Evolutionary conservation across 352 stramenopile genomes (phyloP), one percentile per base, ranked within the genome.

Genomic region (Globisporangium mamillatum): DNA sequence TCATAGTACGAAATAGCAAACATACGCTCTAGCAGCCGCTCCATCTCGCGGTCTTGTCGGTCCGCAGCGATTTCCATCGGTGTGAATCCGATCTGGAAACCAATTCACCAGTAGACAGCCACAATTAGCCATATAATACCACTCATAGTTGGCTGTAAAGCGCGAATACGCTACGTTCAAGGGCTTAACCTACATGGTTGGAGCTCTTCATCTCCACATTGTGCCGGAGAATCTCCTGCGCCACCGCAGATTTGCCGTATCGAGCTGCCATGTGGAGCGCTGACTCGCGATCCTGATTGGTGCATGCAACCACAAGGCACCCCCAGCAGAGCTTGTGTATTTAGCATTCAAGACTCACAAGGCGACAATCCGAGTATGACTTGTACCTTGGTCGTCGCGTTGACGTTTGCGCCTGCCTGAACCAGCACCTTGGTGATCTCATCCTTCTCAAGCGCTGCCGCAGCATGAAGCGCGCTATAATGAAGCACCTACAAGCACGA

Each of bases 401-500:
- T 74, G 20, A 84, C 69, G 48, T 80, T 62, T 9, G 81, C 79
- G 1, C 81, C 81, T 7, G 81, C 81, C 32, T 85, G 74, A 1
- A 89, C 62, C 12, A 89, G 73, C 53, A 75, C 72, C 56, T 78
- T 75, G 3, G 80, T 72, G 24, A 89, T 64, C 1, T 70, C 54
- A 53, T 78, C 70, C 1, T 68, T 73, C 12, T 68, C 66, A 3
- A 86, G 71, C 44, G 74, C 73, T 10, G 76, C 68, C 0, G 81
- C 81, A 2, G 81, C 81, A 54, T 88, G 81, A 1, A 89, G 67
- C 3, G 81, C 81, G 12, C 75, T 86, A 48, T 88, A 84, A 46
- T 79, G 67, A 5, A 89, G 66, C 10, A 85, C 62, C 77, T 84
- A 27, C 46, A 60, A 56, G 10, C n/a, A 24, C 1, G 20, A 34